These are phyloP conservation scores for Microsporum audouinii DNA, from an alignment of 2,329 filamentous ascomycete genomes.

Conservation along the genomic window DNA sequence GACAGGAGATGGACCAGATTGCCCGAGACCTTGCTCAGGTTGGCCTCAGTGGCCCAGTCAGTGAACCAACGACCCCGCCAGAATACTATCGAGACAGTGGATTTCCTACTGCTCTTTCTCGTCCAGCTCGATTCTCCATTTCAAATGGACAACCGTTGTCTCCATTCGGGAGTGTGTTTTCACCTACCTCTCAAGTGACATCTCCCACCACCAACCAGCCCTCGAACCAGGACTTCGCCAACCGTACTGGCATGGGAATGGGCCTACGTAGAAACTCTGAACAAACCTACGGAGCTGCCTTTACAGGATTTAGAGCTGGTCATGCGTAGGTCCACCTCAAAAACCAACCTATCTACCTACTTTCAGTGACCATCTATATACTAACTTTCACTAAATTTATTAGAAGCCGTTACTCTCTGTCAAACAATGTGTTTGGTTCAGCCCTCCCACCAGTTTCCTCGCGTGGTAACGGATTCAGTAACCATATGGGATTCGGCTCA, in stretches of 20 bases:
- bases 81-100: conserved; percentile 69
- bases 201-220: conserved; percentile 50
- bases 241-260: conserved; percentile 57
- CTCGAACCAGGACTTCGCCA: conserved; percentile 57
- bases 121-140: conserved; percentile 78
- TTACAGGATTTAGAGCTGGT: conserved; percentile 56
- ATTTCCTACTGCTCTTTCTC: conserved; percentile 68
- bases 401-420: conserved; percentile 82
- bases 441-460: conserved; percentile 23
- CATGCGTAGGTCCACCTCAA: conserved; percentile 59
- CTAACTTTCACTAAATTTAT: neutral
- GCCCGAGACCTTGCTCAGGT: conserved; percentile 61
- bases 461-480: conserved; percentile 18
- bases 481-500: conserved; percentile 53
- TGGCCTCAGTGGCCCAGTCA: conserved; percentile 59
- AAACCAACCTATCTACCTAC: neutral
- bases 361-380: neutral
- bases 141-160: conserved; percentile 77
- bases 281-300: conserved; percentile 62
- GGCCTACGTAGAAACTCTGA: conserved; percentile 81
- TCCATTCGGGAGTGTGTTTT: conserved; percentile 55
- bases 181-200: conserved; percentile 63
- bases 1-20: conserved; percentile 74
- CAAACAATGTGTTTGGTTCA: conserved; percentile 37
- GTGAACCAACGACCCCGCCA: conserved; percentile 90